Evolutionary conservation across 2,329 filamentous ascomycete species (phyloP).

Genomic region (Septoria linicola): DNA sequence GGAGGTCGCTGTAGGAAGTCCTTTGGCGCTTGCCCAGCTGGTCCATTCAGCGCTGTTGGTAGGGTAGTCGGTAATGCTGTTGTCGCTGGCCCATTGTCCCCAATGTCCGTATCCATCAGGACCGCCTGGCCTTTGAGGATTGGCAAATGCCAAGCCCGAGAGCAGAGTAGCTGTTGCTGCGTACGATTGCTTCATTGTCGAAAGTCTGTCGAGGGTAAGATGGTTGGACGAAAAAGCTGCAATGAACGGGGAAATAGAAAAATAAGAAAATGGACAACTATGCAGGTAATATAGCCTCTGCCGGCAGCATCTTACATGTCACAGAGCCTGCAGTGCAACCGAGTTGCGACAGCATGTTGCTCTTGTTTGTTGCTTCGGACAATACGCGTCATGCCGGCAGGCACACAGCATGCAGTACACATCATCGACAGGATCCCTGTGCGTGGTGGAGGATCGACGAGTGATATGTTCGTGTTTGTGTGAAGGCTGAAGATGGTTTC

Average conservation of each 20-base stretch:
- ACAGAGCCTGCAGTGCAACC: not conserved
- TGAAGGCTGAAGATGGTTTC: not conserved
- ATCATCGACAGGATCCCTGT: not conserved
- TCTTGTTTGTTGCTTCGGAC: slow-evolving; percentile 16
- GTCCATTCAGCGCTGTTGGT: slow-evolving; percentile 27
- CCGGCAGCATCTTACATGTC: not conserved
- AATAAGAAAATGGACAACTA: not conserved
- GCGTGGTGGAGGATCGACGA: not conserved
- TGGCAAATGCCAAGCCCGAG: slow-evolving; percentile 20
- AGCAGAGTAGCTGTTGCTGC: slow-evolving; percentile 12
- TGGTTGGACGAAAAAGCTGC: not conserved
- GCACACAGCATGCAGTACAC: not conserved
- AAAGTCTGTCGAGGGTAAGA: not conserved
- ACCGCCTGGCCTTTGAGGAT: slow-evolving; percentile 16
- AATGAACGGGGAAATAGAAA: not conserved
- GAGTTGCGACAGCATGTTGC: not conserved
- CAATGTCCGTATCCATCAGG: slow-evolving; percentile 17
- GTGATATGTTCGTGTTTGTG: not conserved
- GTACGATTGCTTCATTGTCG: slow-evolving; percentile 13
- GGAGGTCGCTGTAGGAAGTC: slow-evolving; percentile 30
- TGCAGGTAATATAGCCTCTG: not conserved
- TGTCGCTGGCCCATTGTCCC: slow-evolving; percentile 22
- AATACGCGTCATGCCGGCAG: slow-evolving; percentile 30
- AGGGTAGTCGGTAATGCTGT: slow-evolving; percentile 22
- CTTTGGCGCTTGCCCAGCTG: slow-evolving; percentile 26